Evolutionary conservation across 2,329 filamentous ascomycete genomes (phyloP), one percentile per base, ranked within the genome.

Genomic region (Leptodontidium sp.): DNA sequence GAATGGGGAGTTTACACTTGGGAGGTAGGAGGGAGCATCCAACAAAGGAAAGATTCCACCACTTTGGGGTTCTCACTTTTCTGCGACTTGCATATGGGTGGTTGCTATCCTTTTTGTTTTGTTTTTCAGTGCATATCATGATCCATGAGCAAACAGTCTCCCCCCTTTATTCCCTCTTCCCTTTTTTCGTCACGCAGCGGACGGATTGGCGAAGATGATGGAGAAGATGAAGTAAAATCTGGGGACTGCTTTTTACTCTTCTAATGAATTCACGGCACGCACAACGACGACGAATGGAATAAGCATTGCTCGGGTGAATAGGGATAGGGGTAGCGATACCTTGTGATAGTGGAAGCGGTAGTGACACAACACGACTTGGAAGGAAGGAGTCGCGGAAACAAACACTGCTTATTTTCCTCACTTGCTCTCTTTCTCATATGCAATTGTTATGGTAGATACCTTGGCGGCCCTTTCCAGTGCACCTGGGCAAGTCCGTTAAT

Each of bases 241-340:
- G 14, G 45, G 62, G 64, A 50, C 7, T 43, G 8, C 32, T 47
- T 50, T 58, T 53, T 59, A 9, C 21, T 26, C 21, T 57, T 50
- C 50, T 67, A 29, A 68, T 47, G 66, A 66, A 50, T 38, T 67
- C 38, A 65, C 59, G 64, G 65, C 62, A 47, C 45, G 40, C 2
- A 35, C 29, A 40, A 58, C 58, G 26, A 59, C 40, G 35, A 61
- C 17, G 55, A 59, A 40, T n/a, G 38, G 35, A 65, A 69, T 66
- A 70, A 66, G 71, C 72, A 75, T 62, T 75, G 70, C 71, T 71
- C 66, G 52, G 68, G 72, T 67, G 70, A 1, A 24, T 45, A 8
- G 70, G 70, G 72, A 70, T 69, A 71, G 70, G 21, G 71, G 72
- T 74, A 72, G 57, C 63, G 53, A 32, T 50, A 35, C 21, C 21